Evolutionary conservation across 805 yeast genomes (phyloP).

Genomic region (Cephaloascus albidus): DNA sequence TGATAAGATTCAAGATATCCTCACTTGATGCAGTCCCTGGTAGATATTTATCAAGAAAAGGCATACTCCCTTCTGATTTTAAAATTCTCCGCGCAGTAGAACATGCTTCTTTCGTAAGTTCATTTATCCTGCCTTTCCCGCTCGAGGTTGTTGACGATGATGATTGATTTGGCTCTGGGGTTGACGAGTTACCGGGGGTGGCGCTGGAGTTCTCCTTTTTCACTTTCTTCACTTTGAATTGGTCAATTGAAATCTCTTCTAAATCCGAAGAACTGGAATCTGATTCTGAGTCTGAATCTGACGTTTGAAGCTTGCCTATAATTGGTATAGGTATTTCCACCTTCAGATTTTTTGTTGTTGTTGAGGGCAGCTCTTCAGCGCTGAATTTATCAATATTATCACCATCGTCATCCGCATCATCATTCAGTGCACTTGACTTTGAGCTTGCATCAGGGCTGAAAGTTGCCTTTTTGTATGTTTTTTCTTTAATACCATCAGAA

Average conservation of each 20-base stretch:
- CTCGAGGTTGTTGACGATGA: too few relatives aligned
- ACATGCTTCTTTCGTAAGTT: slow-evolving; percentile 28
- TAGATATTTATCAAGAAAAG: slow-evolving; percentile 51
- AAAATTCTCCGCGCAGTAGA: slow-evolving; percentile 41
- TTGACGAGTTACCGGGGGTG: too few relatives aligned
- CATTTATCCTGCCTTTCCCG: background rate
- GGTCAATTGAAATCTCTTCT: slow-evolving; percentile 7
- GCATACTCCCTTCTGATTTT: slow-evolving; percentile 48
- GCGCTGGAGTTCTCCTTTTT: too few relatives aligned
- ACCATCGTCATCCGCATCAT: background rate
- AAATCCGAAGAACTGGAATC: too few relatives aligned
- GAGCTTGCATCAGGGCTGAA: too few relatives aligned
- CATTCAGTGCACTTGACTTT: too few relatives aligned
- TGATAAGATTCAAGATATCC: slow-evolving; percentile 47
- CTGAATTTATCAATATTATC: slow-evolving; percentile 2
- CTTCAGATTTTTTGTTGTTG: slow-evolving; percentile 3
- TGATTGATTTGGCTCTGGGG: too few relatives aligned
- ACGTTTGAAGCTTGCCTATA: too few relatives aligned
- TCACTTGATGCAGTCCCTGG: slow-evolving; percentile 52
- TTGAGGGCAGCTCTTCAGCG: slow-evolving; percentile 2
- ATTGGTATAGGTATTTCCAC: slow-evolving; percentile 7
- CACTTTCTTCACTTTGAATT: background rate
- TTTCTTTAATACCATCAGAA: too few relatives aligned
- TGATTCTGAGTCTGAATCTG: too few relatives aligned
- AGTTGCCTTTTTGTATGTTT: too few relatives aligned